Conservation (phyloP, 78 protist genomes). For the Dictyostelium purpureum region DNA sequence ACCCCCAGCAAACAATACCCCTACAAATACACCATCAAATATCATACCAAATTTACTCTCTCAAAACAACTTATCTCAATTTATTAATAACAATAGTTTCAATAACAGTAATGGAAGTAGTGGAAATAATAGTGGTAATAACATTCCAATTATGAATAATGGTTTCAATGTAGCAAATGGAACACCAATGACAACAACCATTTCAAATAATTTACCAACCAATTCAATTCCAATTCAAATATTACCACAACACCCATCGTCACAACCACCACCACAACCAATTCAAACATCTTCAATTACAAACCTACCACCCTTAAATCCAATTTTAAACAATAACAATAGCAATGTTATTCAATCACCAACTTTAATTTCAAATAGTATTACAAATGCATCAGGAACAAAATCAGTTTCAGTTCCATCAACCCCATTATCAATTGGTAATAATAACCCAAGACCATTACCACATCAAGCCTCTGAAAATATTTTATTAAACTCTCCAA, state of each 20-base stretch:
- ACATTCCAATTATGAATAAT: neutral
- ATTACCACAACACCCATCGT: too few species aligned
- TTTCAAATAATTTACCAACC: neutral
- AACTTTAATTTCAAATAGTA: neutral
- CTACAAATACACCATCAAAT: constrained; percentile 14
- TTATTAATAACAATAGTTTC: neutral
- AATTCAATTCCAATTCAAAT: neutral
- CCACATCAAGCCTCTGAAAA: neutral
- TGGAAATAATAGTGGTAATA: neutral
- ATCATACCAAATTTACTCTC: constrained; percentile 1
- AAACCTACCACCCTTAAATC: neutral
- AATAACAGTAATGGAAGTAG: neutral
- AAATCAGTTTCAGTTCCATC: constrained; percentile 1
- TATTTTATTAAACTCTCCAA: neutral
- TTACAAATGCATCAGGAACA: neutral
- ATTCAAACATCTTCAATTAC: neutral
- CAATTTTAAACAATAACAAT: neutral
- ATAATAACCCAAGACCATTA: neutral
- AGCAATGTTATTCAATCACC: neutral
- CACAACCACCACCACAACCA: too few species aligned
- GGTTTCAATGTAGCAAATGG: too few species aligned
- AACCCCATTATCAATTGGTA: neutral
- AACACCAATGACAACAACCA: too few species aligned
- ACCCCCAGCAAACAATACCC: neutral
- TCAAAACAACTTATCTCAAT: neutral